Evolutionary conservation across 805 yeast species (phyloP), one percentile per base, ranked within the genome.

Genomic region (Saccharomyces cerevisiae): DNA sequence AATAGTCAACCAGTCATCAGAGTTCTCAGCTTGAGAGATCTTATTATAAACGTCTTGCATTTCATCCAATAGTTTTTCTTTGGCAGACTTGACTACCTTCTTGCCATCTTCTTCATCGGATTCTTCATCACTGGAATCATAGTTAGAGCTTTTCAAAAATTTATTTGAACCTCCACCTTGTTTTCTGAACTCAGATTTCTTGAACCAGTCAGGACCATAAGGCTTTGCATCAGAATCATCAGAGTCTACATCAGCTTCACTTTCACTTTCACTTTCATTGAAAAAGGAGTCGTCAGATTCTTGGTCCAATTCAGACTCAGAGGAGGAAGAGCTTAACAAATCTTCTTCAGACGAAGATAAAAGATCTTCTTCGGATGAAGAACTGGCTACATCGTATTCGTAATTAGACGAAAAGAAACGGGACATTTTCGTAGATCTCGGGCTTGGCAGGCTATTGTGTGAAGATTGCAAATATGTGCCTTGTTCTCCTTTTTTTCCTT

Each of bases 51-150:
- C 72, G 27, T 77, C 76, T 62, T 81, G 84, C 74, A 94, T 80
- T 70, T 94, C 99, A 68, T 90, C 97, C 62, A 90, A 70, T 57
- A 90, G 78, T 76, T 92, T 94, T 60, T 91, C 98, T 74, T 86
- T 89, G 52, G 97, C 96, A 55, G 94, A 84, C 75, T 89, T 91
- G 62, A 92, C 96, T 46, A 90, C 89, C 61, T 85, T 87, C 69
- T 83, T 85, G 66, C 84, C 87, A 55, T 85, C 92, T 58, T 76
- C 81, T 56, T 79, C 87, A 54, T 80, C 79, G 51, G 79, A 82
- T 47, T 73, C 75, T 36, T 36, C 43, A 26, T 73, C 79, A 8
- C 73, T 72, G 43, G 72, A 74, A 46, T 72, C 70, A 47, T 67
- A 66, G 43, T 63, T 64, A 41, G 70, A 66, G 43, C 68, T 70